Base-by-base conservation (phyloP, 106 monocot genomes). In the Agapanthus africanus region DNA sequence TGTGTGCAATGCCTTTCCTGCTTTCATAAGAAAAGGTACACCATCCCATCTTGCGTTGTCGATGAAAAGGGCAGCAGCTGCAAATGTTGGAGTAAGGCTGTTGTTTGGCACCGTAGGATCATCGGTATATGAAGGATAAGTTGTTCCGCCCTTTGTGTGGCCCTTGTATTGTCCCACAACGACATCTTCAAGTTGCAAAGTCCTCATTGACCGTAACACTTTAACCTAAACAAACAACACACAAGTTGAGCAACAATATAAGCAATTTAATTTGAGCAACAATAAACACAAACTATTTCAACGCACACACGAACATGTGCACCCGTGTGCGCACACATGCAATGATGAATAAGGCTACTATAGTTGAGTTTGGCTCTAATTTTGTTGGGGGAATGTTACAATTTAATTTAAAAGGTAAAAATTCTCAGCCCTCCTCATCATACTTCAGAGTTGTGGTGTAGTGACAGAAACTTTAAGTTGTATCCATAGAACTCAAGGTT, bases 11-110 rank as follows among this genome's bases (percentile, higher is more conserved):
- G 88, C 93, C 70, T 89, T 93, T 40, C 93, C 93, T 14, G 88
- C 88, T 79, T 89, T 93, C 88, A 93, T 83, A 1, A 93, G 68
- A 60, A 93, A 93, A 34, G 93, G 93, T n/a, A 93, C 93, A 23
- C 88, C 88, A 64, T 93, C 88, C 88, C 93, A 93, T 70, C 93
- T 78, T 18, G n/a, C n/a, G n/a, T n/a, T n/a, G n/a, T n/a, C n/a
- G n/a, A n/a, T n/a, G n/a, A n/a, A n/a, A n/a, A n/a, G 92, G 6
- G 88, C 82, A 4, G 92, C 84, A 50, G 92, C 88, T 27, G 92
- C 92, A 74, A 88, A 88, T 23, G 88, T 93, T 33, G 92, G 92
- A 19, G 88, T 93, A 19, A 93, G 59, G 69, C 83, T 89, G 18
- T 83, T 76, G 13, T 81, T 93, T 42, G 88, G 76, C 36, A 93